phyloP scores from a whole-genome alignment of 192 early-diverging fungal species.

The Pecoramyces ruminantium region DNA sequence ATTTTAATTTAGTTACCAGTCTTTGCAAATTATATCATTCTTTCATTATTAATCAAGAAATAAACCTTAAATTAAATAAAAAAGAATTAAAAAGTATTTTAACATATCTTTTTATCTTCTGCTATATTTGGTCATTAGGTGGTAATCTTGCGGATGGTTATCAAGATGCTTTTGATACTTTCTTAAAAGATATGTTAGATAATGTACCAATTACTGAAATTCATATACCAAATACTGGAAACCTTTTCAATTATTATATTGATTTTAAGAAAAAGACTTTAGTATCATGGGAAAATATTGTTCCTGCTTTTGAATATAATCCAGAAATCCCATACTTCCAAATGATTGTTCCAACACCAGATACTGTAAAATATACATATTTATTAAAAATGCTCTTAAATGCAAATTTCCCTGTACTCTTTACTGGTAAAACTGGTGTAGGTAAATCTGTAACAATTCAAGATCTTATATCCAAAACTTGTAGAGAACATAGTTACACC shows the following conservation, averaged over 20 bases:
- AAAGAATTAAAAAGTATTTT: constrained; percentile 21
- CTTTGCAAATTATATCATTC: constrained; percentile 28
- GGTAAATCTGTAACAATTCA: constrained; percentile 42
- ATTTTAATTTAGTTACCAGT: constrained; percentile 27
- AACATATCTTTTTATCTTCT: constrained; percentile 31
- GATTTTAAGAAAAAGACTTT: constrained; percentile 25
- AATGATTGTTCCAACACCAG: constrained; percentile 41
- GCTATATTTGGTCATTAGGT: constrained; percentile 35
- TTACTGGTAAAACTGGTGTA: constrained; percentile 37
- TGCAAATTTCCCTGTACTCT: constrained; percentile 25
- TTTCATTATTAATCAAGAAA: constrained; percentile 20
- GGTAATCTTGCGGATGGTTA: constrained; percentile 37
- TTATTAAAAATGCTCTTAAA: constrained; percentile 24
- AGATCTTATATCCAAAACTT: constrained; percentile 23
- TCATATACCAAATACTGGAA: constrained; percentile 24
- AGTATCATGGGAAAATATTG: constrained; percentile 33
- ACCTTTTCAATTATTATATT: constrained; percentile 28
- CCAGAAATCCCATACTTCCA: constrained; percentile 35
- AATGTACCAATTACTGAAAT: constrained; percentile 19
- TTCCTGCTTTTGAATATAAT: constrained; percentile 30
- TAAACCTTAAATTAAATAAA: constrained; percentile 15
- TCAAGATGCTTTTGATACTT: constrained; percentile 37
- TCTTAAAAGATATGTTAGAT: constrained; percentile 28
- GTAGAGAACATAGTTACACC: constrained; percentile 20
- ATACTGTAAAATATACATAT: constrained; percentile 38